phyloP scores from a whole-genome alignment of 176 grass and related monocot genomes.

The Rhynchospora pubera region DNA sequence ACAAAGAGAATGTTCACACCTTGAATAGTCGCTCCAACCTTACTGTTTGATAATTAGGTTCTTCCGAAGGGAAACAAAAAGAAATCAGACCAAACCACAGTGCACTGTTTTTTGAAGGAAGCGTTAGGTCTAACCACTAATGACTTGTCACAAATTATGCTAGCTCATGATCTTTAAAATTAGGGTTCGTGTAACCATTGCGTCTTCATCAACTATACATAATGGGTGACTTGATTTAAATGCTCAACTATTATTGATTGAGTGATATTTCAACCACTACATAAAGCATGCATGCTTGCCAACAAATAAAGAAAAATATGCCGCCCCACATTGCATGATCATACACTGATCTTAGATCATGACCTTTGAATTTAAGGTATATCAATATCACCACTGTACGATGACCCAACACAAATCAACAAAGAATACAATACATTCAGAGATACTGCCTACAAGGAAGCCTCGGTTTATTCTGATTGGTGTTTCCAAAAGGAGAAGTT shows the following conservation, averaged over 20 bases:
- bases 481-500: too few species aligned
- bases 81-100: neutral
- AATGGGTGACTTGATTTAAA: neutral
- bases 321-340: neutral
- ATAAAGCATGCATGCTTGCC: conserved; percentile 16
- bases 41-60: too few species aligned
- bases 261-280: conserved; percentile 25
- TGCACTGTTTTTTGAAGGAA: neutral
- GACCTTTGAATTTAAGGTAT: neutral
- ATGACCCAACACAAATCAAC: neutral
- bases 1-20: neutral
- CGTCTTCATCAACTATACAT: conserved; percentile 16
- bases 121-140: conserved; percentile 25
- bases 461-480: too few species aligned
- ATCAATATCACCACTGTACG: neutral
- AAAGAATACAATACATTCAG: neutral
- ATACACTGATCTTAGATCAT: neutral
- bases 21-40: neutral
- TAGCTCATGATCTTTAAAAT: conserved; percentile 10
- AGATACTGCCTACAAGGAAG: too few species aligned
- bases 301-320: conserved; percentile 19
- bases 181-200: conserved; percentile 2
- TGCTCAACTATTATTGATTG: too few species aligned
- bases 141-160: neutral
- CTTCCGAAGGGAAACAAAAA: neutral